phyloP scores from a whole-genome alignment of 768 basidiomycete genomes.

The Boletus rubroflammeus region DNA sequence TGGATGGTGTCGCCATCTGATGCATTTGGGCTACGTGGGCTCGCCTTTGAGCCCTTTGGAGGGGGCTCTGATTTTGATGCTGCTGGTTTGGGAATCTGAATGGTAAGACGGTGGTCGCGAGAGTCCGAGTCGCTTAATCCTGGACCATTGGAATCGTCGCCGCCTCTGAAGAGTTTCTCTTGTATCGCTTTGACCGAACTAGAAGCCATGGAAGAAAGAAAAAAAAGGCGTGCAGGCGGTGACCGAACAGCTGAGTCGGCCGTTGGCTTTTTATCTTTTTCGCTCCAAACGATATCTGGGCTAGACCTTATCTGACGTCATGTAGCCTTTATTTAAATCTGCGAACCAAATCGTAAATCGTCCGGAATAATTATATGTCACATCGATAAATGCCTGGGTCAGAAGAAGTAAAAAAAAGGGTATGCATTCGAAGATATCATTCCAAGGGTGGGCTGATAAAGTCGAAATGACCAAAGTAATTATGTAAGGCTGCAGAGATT shows the following conservation, averaged over 20 bases:
- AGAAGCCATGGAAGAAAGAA: constrained; percentile 37
- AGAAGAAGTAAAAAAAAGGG: constrained; percentile 13
- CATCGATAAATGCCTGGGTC: not conserved
- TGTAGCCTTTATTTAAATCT: constrained; percentile 10
- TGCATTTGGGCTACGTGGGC: constrained; percentile 21
- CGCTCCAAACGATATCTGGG: not conserved
- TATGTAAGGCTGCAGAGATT: constrained; percentile 10
- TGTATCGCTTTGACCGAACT: constrained; percentile 61
- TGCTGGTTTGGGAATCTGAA: constrained; percentile 62
- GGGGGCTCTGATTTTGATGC: constrained; percentile 32
- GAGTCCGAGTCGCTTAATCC: constrained; percentile 23
- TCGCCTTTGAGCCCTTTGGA: constrained; percentile 43
- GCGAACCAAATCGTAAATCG: not conserved
- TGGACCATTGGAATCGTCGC: constrained; percentile 22
- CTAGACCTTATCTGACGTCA: constrained; percentile 22
- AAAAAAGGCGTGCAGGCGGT: constrained; percentile 2
- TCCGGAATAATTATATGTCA: not conserved
- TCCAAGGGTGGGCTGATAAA: constrained; percentile 7
- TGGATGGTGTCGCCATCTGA: constrained; percentile 12
- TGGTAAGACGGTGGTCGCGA: constrained; percentile 47
- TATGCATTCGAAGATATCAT: constrained; percentile 21
- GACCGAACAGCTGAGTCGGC: not conserved
- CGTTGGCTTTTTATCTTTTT: constrained; percentile 9
- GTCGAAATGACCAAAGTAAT: constrained; percentile 15
- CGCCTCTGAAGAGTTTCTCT: constrained; percentile 63